A percentile compares a stretch with the other conserved stretches of the same genome.
These are phyloP conservation scores for Cercospora sp. DNA, from an alignment of 2,329 filamentous ascomycete species.

Conservation along the genomic window DNA sequence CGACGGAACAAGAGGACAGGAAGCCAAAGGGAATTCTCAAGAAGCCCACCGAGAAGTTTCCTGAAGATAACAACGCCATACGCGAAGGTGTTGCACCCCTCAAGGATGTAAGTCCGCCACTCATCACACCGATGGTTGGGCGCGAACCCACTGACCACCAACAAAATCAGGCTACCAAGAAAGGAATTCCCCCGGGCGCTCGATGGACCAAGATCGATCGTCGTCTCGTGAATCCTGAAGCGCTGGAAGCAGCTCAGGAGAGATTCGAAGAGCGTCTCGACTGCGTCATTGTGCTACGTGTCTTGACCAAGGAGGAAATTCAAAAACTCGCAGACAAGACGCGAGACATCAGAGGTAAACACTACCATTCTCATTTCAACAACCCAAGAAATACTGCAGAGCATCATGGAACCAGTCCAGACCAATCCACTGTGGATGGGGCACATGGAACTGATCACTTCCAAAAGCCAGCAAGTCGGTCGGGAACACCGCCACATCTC, in stretches of 20 bases:
- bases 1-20: conserved; percentile 61
- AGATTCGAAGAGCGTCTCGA: conserved; percentile 89
- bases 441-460: conserved; percentile 17
- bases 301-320: conserved; percentile 85
- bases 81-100: conserved; percentile 91
- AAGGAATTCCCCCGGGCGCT: conserved; percentile 61
- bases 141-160: conserved; percentile 12
- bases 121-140: not conserved
- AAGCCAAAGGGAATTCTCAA: conserved; percentile 83
- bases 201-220: conserved; percentile 93
- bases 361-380: conserved; percentile 15
- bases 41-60: conserved; percentile 76
- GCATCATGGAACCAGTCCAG: conserved; percentile 19
- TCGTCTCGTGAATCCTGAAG: conserved; percentile 84
- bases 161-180: conserved; percentile 35
- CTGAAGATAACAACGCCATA: conserved; percentile 78
- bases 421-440: conserved; percentile 18
- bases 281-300: conserved; percentile 88
- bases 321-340: conserved; percentile 82
- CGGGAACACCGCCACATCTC: conserved; percentile 18
- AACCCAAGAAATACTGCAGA: not conserved
- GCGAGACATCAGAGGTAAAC: conserved; percentile 67
- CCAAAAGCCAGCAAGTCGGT: conserved; percentile 18
- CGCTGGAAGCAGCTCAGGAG: conserved; percentile 81
- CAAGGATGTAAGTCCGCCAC: conserved; percentile 60